A percentile compares a stretch with the other conserved stretches of the same genome.
Evolutionary conservation across 257 asterid species (phyloP).

Genomic region (Solanum chiquidenum): DNA sequence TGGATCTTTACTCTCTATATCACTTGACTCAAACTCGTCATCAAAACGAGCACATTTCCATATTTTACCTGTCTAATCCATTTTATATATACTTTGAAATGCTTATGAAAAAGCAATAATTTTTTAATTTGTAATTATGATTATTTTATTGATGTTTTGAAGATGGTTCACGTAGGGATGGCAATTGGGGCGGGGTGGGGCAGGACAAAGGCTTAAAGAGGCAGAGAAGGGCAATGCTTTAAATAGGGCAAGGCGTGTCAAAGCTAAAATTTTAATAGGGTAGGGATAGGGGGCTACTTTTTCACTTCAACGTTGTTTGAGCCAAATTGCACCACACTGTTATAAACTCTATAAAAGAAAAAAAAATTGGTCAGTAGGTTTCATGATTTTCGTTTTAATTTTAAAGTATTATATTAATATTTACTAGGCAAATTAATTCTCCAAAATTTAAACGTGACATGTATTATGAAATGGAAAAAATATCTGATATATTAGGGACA

Average conservation of each 20-base stretch:
- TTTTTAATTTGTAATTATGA: too few relatives aligned
- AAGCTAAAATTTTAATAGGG: neutral
- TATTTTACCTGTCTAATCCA: too few relatives aligned
- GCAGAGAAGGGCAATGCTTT: neutral
- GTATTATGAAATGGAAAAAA: neutral
- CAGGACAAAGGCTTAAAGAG: neutral
- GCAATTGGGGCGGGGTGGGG: neutral
- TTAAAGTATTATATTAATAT: neutral
- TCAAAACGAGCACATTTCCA: neutral
- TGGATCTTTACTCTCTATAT: neutral
- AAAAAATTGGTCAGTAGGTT: neutral
- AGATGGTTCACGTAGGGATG: neutral
- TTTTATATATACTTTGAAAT: neutral
- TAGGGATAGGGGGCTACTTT: neutral
- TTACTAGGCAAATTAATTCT: neutral
- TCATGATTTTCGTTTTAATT: neutral
- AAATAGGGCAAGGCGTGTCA: neutral
- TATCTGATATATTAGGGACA: neutral
- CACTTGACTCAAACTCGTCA: neutral
- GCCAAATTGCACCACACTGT: too few relatives aligned
- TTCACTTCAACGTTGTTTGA: neutral
- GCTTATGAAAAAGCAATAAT: neutral
- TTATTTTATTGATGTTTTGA: neutral
- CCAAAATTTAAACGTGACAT: neutral
- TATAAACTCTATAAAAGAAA: too few relatives aligned